Evolutionary conservation across 805 yeast species (phyloP).

Genomic region (Candida railenensis): DNA sequence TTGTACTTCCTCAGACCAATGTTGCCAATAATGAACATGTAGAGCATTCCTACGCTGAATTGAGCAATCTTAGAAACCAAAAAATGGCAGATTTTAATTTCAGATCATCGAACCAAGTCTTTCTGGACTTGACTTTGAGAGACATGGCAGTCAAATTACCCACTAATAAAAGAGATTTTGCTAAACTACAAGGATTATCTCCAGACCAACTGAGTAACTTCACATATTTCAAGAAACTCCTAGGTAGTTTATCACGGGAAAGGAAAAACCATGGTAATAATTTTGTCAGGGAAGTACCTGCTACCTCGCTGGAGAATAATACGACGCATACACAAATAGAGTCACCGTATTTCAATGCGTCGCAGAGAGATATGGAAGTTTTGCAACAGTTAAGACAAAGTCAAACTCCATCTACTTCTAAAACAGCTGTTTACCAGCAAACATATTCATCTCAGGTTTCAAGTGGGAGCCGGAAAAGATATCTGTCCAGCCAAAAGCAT

Average conservation of each 20-base stretch:
- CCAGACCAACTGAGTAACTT: slow-evolving; percentile 32
- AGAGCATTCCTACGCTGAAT: slow-evolving; percentile 28
- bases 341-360: slow-evolving; percentile 5
- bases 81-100: slow-evolving; percentile 39
- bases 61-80: slow-evolving; percentile 42
- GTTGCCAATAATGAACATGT: slow-evolving; percentile 17
- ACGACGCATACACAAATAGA: slow-evolving; percentile 2
- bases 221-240: slow-evolving; percentile 35
- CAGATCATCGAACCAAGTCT: slow-evolving; percentile 18
- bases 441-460: not conserved
- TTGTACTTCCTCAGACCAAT: slow-evolving; percentile 17
- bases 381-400: not conserved
- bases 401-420: not conserved
- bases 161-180: slow-evolving; percentile 45
- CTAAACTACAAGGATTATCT: slow-evolving; percentile 34
- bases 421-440: not conserved
- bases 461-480: not conserved
- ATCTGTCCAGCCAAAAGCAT: not conserved
- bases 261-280: slow-evolving; percentile 20
- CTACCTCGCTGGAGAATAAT: slow-evolving; percentile 1
- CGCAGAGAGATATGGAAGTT: slow-evolving; percentile 3
- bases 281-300: slow-evolving; percentile 2
- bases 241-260: slow-evolving; percentile 31
- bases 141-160: slow-evolving; percentile 61
- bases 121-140: slow-evolving; percentile 37